Evolutionary conservation across 2,329 filamentous ascomycete genomes (phyloP).

Genomic region (Pezicula radicicola): DNA sequence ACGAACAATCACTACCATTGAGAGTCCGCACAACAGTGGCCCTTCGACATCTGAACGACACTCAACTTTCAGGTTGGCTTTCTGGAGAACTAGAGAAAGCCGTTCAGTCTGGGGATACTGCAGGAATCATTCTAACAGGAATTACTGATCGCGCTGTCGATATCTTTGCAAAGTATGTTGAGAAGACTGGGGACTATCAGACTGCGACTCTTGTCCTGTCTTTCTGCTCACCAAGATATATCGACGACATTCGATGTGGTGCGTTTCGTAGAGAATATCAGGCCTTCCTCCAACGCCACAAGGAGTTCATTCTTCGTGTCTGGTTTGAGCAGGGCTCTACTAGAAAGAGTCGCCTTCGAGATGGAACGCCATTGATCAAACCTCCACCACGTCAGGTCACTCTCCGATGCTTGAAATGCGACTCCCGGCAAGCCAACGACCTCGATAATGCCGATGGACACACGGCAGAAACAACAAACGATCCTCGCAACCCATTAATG

Average conservation of each 20-base stretch:
- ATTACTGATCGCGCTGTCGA: conserved; percentile 71
- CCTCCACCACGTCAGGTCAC: conserved; percentile 67
- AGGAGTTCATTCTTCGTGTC: conserved; percentile 69
- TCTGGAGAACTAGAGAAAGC: conserved; percentile 59
- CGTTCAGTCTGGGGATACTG: conserved; percentile 66
- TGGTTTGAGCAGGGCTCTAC: conserved; percentile 78
- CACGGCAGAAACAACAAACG: conserved; percentile 13
- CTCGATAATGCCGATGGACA: conserved; percentile 16
- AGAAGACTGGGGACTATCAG: conserved; percentile 75
- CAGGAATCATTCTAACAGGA: conserved; percentile 75
- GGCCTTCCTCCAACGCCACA: conserved; percentile 70
- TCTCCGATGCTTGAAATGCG: conserved; percentile 75
- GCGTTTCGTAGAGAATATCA: conserved; percentile 73
- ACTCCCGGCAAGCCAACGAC: conserved; percentile 51
- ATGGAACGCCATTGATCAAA: conserved; percentile 60
- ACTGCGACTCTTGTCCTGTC: conserved; percentile 74
- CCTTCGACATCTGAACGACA: conserved; percentile 61
- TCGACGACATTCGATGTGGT: conserved; percentile 71
- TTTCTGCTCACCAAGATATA: conserved; percentile 71
- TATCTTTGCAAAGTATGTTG: conserved; percentile 72
- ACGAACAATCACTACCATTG: conserved; percentile 70
- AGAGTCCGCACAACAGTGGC: conserved; percentile 74
- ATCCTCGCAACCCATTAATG: conserved; percentile 51
- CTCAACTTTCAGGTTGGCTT: conserved; percentile 65
- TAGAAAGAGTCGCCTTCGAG: conserved; percentile 59